Percentiles rank a stretch among this genome's conserved stretches.
These are phyloP conservation scores for Mycena floridula DNA, from an alignment of 768 basidiomycete genomes.

Conservation along the genomic window DNA sequence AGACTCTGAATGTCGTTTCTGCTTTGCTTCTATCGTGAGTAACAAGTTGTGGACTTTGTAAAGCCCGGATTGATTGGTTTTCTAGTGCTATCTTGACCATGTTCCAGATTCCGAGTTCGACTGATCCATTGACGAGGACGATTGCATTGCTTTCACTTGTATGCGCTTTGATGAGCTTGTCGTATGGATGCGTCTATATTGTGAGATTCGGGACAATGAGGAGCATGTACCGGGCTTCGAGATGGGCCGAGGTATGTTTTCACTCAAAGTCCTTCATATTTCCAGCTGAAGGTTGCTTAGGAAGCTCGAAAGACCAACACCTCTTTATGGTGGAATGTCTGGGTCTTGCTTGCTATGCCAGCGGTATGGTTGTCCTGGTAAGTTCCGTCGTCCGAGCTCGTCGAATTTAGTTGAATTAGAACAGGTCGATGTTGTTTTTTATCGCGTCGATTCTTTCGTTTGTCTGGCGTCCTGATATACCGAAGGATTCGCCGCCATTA, in stretches of 20 bases:
- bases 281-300: slow-evolving; percentile 15
- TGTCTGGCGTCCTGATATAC: slow-evolving; percentile 65
- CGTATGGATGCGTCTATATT: slow-evolving; percentile 51
- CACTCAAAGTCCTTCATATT: not conserved
- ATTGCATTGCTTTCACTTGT: slow-evolving; percentile 43
- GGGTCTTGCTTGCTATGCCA: slow-evolving; percentile 49
- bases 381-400: slow-evolving; percentile 11
- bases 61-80: not conserved
- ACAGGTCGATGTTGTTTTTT: slow-evolving; percentile 65
- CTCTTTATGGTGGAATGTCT: slow-evolving; percentile 40
- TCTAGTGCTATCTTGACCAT: slow-evolving; percentile 46
- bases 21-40: slow-evolving; percentile 27
- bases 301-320: slow-evolving; percentile 35
- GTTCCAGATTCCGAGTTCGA: slow-evolving; percentile 36
- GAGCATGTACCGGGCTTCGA: slow-evolving; percentile 47
- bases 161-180: slow-evolving; percentile 45
- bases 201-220: slow-evolving; percentile 51
- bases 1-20: slow-evolving; percentile 52
- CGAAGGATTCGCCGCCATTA: no score
- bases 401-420: slow-evolving; percentile 9
- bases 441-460: slow-evolving; percentile 56
- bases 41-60: not conserved
- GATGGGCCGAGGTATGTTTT: slow-evolving; percentile 44
- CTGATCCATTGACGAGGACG: slow-evolving; percentile 44
- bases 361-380: slow-evolving; percentile 47